Percentiles rank a stretch among this genome's conserved stretches.
Evolutionary conservation across 306 rosid species (phyloP).

Genomic region (Cicer pinnatifidum): DNA sequence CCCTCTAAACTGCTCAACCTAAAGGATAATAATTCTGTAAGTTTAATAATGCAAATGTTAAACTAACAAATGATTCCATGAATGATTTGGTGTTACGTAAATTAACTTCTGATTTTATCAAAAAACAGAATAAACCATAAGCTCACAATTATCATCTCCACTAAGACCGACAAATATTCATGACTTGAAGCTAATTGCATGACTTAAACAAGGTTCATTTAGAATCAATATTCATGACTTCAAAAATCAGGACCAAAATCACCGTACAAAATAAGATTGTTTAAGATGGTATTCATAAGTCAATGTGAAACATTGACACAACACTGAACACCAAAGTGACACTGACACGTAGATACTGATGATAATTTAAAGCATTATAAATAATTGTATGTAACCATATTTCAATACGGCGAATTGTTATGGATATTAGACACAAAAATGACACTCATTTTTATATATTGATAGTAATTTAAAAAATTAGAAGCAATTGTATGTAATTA

Average conservation of each 20-base stretch:
- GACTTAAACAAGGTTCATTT: conserved; percentile 4
- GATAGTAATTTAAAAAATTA: too few species aligned
- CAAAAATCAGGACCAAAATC: not conserved
- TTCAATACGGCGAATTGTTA: too few species aligned
- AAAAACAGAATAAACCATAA: not conserved
- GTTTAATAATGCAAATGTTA: not conserved
- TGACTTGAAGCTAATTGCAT: not conserved
- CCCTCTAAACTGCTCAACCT: not conserved
- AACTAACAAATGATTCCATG: not conserved
- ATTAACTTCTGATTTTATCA: conserved; percentile 12
- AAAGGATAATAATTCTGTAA: not conserved
- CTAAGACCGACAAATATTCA: not conserved
- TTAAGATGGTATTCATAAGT: not conserved
- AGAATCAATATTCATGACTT: not conserved
- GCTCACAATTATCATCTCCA: not conserved
- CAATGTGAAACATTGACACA: not conserved
- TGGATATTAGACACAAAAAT: too few species aligned
- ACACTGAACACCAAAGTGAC: not conserved
- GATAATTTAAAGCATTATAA: not conserved
- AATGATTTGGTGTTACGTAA: conserved; percentile 10
- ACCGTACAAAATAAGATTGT: not conserved
- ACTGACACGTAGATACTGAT: not conserved
- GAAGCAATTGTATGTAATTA: too few species aligned
- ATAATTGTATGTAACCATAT: not conserved
- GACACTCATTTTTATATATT: too few species aligned